Conservation (phyloP, 2,329 filamentous ascomycete species). For the Sporothrix protearum region DNA sequence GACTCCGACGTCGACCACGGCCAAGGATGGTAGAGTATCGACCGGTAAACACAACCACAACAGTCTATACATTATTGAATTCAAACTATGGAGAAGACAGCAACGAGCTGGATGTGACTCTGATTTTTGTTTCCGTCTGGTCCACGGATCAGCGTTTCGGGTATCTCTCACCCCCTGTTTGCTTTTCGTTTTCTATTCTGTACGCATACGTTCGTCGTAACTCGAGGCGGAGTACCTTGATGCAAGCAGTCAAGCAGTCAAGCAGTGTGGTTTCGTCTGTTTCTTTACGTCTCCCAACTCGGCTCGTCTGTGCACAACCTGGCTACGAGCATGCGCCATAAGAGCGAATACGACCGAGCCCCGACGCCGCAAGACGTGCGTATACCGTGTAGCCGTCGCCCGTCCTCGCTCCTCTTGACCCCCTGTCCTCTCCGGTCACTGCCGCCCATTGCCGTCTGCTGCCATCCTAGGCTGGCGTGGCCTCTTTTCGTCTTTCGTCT, state of each 20-base stretch:
- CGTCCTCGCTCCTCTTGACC: background rate
- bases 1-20: background rate
- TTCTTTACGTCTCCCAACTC: background rate
- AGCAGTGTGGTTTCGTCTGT: no score
- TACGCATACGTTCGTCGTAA: constrained; percentile 5
- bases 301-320: background rate
- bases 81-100: background rate
- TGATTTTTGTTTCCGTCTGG: background rate
- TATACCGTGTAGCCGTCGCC: background rate
- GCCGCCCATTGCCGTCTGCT: background rate
- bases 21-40: background rate
- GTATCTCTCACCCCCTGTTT: background rate
- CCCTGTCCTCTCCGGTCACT: background rate
- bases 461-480: background rate
- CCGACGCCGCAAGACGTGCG: background rate
- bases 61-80: background rate
- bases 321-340: background rate
- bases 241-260: background rate
- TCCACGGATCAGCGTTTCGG: background rate
- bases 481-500: background rate
- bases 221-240: background rate
- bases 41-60: background rate
- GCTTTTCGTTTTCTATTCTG: background rate
- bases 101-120: no score
- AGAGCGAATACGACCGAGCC: background rate